Percentiles rank a stretch among this genome's conserved stretches.
These are phyloP conservation scores for Bocquillonia castaneifolia DNA, from an alignment of 441 rosid species.

Conservation along the genomic window DNA sequence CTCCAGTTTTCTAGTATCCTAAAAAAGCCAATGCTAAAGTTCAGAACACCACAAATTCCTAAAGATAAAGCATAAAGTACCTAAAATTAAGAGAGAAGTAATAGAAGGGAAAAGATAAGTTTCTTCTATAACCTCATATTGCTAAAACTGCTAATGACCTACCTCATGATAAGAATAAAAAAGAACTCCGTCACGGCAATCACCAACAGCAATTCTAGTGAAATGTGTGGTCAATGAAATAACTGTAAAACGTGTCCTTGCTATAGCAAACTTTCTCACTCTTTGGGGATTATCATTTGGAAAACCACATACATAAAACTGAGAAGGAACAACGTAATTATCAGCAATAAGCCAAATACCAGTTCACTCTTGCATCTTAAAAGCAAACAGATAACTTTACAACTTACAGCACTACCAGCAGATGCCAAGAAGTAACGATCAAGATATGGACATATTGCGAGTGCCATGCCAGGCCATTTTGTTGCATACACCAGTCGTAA, in stretches of 20 bases:
- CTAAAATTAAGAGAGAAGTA: neutral
- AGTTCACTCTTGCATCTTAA: slow-evolving; percentile 17
- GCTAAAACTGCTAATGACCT: slow-evolving; percentile 18
- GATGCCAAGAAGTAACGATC: slow-evolving; percentile 86
- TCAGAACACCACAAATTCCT: neutral
- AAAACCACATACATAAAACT: slow-evolving; percentile 90
- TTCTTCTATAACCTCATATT: slow-evolving; percentile 13
- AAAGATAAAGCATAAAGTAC: neutral
- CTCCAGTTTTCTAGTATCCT: slow-evolving; percentile 84
- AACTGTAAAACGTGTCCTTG: slow-evolving; percentile 90
- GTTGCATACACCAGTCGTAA: slow-evolving; percentile 53
- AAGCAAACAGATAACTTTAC: slow-evolving; percentile 22
- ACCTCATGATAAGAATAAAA: slow-evolving; percentile 92
- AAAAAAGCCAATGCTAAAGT: slow-evolving; percentile 16
- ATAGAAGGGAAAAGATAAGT: neutral
- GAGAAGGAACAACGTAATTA: slow-evolving; percentile 30
- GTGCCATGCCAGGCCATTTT: slow-evolving; percentile 80
- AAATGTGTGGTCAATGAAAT: slow-evolving; percentile 64
- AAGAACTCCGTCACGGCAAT: slow-evolving; percentile 97
- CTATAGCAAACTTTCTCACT: slow-evolving; percentile 65
- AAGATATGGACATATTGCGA: slow-evolving; percentile 90
- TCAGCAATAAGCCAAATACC: slow-evolving; percentile 18
- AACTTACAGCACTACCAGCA: slow-evolving; percentile 94
- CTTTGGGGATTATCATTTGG: slow-evolving; percentile 64
- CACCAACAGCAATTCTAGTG: slow-evolving; percentile 92